These are phyloP conservation scores for Polygonum aviculare DNA, from an alignment of 148 eudicot genomes.

Conservation along the genomic window DNA sequence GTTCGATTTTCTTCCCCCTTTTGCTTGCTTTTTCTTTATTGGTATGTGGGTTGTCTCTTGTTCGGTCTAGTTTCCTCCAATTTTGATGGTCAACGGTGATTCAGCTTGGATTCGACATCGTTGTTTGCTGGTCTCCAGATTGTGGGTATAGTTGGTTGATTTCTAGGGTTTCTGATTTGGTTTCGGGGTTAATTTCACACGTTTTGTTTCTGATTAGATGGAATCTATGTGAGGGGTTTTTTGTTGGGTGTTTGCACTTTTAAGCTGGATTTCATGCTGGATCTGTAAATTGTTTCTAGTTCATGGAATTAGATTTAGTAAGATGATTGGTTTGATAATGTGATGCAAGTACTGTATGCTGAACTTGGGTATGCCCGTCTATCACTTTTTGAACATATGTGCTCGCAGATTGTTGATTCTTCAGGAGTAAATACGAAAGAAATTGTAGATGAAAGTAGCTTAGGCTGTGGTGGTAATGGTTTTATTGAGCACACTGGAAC, in stretches of 20 bases:
- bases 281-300: background rate
- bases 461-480: background rate
- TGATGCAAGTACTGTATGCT: background rate
- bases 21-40: background rate
- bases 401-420: background rate
- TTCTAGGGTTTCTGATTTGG: constrained; percentile 4
- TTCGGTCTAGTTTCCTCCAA: background rate
- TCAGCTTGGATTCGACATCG: background rate
- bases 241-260: background rate
- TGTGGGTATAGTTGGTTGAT: background rate
- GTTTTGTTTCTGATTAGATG: background rate
- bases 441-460: background rate
- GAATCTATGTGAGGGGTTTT: background rate
- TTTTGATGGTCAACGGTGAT: background rate
- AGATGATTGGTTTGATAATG: background rate
- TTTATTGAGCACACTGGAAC: background rate
- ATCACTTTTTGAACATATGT: background rate
- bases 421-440: background rate
- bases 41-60: background rate
- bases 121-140: background rate
- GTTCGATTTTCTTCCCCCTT: background rate
- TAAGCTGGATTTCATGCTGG: background rate
- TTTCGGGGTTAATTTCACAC: background rate
- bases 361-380: background rate
- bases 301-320: background rate